Evolutionary conservation across 805 yeast species (phyloP).

Genomic region (Saturnispora quitensis): DNA sequence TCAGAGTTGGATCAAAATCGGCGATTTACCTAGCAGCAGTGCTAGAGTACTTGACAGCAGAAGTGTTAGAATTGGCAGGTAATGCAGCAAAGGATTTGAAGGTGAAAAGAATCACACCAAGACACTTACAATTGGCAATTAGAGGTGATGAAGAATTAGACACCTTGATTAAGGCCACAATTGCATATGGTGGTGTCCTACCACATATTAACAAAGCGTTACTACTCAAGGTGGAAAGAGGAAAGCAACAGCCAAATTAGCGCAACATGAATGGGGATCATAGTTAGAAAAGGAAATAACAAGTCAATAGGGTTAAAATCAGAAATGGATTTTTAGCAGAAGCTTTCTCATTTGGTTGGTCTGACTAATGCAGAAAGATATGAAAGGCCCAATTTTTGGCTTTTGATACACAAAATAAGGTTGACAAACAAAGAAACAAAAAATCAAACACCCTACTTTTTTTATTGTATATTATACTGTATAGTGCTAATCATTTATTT

Average conservation of each 20-base stretch:
- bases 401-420: neutral
- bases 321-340: too few relatives aligned
- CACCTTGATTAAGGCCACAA: constrained; percentile 86
- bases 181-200: constrained; percentile 96
- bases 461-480: constrained; percentile 9
- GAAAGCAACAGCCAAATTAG: constrained; percentile 24
- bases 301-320: too few relatives aligned
- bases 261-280: too few relatives aligned
- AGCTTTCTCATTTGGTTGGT: too few relatives aligned
- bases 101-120: constrained; percentile 94
- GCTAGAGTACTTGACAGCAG: constrained; percentile 92
- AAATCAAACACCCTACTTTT: neutral
- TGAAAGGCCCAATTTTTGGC: too few relatives aligned
- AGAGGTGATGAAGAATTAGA: constrained; percentile 98
- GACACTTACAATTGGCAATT: constrained; percentile 93
- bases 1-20: constrained; percentile 64
- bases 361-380: too few relatives aligned
- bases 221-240: constrained; percentile 66
- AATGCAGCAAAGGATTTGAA: constrained; percentile 95
- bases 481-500: constrained; percentile 7
- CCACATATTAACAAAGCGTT: constrained; percentile 86
- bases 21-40: constrained; percentile 96
- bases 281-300: neutral
- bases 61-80: constrained; percentile 95
- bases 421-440: neutral